phyloP scores from a whole-genome alignment of 805 yeast species.

The Ogataea nonfermentans region DNA sequence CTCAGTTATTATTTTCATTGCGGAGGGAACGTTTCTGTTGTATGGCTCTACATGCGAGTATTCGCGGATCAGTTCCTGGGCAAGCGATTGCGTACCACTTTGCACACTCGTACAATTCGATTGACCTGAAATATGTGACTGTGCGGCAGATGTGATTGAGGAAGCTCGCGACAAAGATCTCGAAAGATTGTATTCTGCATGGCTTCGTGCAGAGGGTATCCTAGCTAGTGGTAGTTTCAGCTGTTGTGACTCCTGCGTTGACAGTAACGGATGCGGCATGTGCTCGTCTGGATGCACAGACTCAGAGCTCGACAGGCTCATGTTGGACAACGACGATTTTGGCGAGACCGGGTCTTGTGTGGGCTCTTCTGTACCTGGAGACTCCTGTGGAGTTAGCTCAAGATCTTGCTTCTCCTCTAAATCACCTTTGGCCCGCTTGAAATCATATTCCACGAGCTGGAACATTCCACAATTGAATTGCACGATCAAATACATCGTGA shows the following conservation, averaged over 20 bases:
- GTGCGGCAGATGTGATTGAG: constrained; percentile 4
- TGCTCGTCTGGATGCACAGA: constrained; percentile 3
- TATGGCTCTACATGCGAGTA: constrained; percentile 36
- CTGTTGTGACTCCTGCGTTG: constrained; percentile 1
- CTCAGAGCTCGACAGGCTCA: constrained; percentile 15
- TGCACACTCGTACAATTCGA: constrained; percentile 1
- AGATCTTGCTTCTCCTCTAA: constrained; percentile 7
- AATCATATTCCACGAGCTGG: constrained; percentile 50
- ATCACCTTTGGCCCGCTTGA: constrained; percentile 32
- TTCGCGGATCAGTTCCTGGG: constrained; percentile 33
- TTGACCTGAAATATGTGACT: constrained; percentile 6
- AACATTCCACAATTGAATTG: constrained; percentile 56
- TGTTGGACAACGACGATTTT: constrained; percentile 14
- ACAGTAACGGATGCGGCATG: constrained; percentile 19
- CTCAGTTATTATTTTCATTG: constrained; percentile 34
- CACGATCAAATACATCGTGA: constrained; percentile 49
- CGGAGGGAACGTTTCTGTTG: constrained; percentile 30
- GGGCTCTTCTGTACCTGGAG: background rate
- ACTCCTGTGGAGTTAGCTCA: constrained; percentile 1
- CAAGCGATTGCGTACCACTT: constrained; percentile 23
- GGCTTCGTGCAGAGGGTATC: constrained; percentile 34
- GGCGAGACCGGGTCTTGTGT: constrained; percentile 11
- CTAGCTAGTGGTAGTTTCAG: constrained; percentile 20
- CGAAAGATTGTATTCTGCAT: constrained; percentile 5
- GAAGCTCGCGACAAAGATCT: constrained; percentile 4